Evolutionary conservation across 768 basidiomycete genomes (phyloP).

Genomic region (Hemileccinum rubropunctum): DNA sequence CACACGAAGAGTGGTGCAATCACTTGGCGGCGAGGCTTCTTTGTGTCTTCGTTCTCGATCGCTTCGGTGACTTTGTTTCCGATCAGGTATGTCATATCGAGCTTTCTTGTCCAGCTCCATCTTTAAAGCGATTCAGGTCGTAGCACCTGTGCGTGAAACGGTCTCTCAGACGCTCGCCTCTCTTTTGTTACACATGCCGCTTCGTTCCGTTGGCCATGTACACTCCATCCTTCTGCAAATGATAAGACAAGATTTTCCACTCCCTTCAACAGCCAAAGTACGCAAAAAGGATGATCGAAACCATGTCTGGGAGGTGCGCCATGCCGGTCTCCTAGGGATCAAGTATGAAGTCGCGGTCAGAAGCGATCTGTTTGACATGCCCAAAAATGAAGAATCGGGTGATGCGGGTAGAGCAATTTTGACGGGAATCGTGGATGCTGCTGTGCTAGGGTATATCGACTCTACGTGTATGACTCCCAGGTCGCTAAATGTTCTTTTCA

Average conservation of each 20-base stretch:
- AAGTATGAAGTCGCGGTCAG: constrained; percentile 98
- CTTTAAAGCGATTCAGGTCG: constrained; percentile 47
- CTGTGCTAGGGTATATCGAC: constrained; percentile 72
- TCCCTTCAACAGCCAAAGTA: constrained; percentile 35
- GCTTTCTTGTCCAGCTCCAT: background rate
- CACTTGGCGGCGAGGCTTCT: constrained; percentile 82
- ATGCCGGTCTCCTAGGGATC: constrained; percentile 95
- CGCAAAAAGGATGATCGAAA: constrained; percentile 37
- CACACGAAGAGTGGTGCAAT: constrained; percentile 88
- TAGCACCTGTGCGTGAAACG: constrained; percentile 95
- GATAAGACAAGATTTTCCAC: constrained; percentile 83
- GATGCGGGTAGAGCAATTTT: constrained; percentile 57
- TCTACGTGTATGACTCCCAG: background rate
- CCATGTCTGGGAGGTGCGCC: constrained; percentile 95
- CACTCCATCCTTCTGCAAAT: constrained; percentile 85
- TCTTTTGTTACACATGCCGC: constrained; percentile 84
- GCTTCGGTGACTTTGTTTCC: constrained; percentile 97
- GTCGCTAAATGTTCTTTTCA: constrained; percentile 31
- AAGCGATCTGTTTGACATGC: constrained; percentile 65
- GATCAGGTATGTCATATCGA: constrained; percentile 58
- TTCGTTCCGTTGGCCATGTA: constrained; percentile 73
- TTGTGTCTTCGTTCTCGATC: constrained; percentile 88
- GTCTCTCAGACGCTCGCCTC: constrained; percentile 93
- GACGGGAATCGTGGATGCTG: constrained; percentile 83
- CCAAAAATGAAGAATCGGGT: constrained; percentile 34